phyloP scores from a whole-genome alignment of 2,329 filamentous ascomycete genomes.

The Talaromyces verruculosus region DNA sequence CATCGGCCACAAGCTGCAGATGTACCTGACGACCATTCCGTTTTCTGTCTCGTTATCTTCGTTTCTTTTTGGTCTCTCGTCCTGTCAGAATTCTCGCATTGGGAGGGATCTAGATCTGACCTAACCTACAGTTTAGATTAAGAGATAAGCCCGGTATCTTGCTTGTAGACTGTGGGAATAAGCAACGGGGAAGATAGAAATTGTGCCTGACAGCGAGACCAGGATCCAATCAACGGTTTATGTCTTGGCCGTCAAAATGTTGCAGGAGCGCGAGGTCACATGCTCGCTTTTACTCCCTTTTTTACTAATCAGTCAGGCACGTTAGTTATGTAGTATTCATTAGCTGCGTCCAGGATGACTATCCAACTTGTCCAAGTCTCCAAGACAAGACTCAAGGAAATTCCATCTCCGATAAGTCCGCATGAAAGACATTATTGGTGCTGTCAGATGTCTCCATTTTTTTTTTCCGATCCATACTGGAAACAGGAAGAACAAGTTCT shows the following conservation, averaged over 20 bases:
- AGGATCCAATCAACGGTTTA: neutral
- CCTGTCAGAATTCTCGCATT: neutral
- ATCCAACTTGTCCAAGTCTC: neutral
- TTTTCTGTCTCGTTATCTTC: neutral
- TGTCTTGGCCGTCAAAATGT: neutral
- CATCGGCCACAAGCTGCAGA: slow-evolving; percentile 11
- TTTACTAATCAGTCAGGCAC: neutral
- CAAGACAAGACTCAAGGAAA: neutral
- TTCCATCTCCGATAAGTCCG: neutral
- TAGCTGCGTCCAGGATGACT: neutral
- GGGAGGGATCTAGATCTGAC: neutral
- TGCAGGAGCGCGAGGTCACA: slow-evolving; percentile 7
- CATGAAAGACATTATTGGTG: neutral
- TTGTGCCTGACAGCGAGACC: slow-evolving; percentile 7
- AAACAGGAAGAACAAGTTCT: neutral
- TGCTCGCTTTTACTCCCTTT: neutral
- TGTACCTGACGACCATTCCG: slow-evolving; percentile 7
- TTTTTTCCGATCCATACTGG: neutral
- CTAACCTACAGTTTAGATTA: too few relatives aligned
- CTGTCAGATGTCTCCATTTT: neutral
- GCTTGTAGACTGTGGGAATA: neutral
- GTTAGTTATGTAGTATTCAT: neutral
- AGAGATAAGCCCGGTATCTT: neutral
- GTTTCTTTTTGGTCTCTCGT: neutral
- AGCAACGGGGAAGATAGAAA: neutral